Percentiles rank a stretch among this genome's conserved stretches.
Evolutionary conservation across 495 filamentous ascomycete species (phyloP).

Genomic region (Gamarada debralockiae): DNA sequence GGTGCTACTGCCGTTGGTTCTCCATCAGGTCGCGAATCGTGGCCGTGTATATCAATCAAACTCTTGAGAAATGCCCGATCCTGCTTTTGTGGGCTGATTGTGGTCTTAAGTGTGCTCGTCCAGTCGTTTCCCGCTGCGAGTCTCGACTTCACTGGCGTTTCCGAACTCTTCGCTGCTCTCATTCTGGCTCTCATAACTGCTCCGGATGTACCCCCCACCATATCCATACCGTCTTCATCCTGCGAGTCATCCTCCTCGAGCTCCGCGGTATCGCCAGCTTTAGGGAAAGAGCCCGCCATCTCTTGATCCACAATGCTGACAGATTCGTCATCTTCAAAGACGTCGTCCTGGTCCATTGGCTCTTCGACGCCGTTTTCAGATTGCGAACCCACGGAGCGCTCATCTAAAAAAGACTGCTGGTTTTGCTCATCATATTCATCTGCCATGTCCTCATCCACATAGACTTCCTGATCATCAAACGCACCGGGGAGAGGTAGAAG

Average conservation of each 20-base stretch:
- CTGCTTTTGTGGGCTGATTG: conserved; percentile 85
- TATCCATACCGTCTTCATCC: conserved; percentile 30
- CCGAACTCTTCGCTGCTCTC: conserved; percentile 50
- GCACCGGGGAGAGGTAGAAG: conserved; percentile 65
- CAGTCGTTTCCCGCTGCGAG: conserved; percentile 65
- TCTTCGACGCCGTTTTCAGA: conserved; percentile 62
- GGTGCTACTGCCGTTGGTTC: conserved; percentile 15
- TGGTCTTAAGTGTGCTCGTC: conserved; percentile 87
- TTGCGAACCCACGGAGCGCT: conserved; percentile 78
- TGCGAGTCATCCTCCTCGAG: conserved; percentile 39
- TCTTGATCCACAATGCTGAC: conserved; percentile 67
- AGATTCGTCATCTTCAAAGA: conserved; percentile 66
- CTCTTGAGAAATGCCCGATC: conserved; percentile 58
- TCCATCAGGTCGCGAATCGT: conserved; percentile 21
- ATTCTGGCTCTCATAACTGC: conserved; percentile 51
- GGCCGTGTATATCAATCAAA: conserved; percentile 34
- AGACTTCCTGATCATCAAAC: conserved; percentile 59
- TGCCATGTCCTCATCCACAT: conserved; percentile 35
- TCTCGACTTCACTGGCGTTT: conserved; percentile 57
- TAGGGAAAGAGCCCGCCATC: conserved; percentile 71
- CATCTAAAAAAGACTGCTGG: conserved; percentile 85
- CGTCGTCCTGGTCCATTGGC: conserved; percentile 55
- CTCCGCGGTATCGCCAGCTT: conserved; percentile 63
- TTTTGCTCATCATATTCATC: conserved; percentile 39
- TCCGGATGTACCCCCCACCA: conserved; percentile 38